Evolutionary conservation across 2,329 filamentous ascomycete species (phyloP), one percentile per base, ranked within the genome.

Genomic region (Pseudopithomyces maydicus): DNA sequence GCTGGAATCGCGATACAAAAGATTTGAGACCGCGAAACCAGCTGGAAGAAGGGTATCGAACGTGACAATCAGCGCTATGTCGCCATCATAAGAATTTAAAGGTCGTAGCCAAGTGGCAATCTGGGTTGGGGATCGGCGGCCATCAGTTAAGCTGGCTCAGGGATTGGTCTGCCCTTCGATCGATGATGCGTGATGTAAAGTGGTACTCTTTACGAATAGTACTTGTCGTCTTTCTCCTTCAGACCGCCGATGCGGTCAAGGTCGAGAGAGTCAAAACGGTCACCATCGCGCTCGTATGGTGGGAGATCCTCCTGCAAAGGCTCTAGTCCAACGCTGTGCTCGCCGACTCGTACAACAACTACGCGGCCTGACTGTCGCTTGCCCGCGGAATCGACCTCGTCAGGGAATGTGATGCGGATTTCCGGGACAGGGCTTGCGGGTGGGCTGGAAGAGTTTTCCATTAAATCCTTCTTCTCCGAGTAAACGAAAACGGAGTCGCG

Each of bases 391-490:
- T 97, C 93, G 67, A 96, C 89, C 81, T 98, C 95, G 69, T 96
- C 91, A 15, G 95, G 95, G 82, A 99, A 98, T 35, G 95, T 98
- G 77, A 99, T 97, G 78, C 93, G 92, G 71, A 99, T 99, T 80
- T 98, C 91, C 19, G 95, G 95, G 26, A 98, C 85, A 65, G 90
- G 89, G 77, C 86, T 91, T 68, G 89, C 81, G 20, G 93, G 90
- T 15, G 91, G 89, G 61, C 87, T 89, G 58, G 84, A 82, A 32
- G 90, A 90, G 77, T 90, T 90, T 63, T 88, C 84, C 65, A 94
- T 86, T 78, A 96, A 88, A 63, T 87, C 87, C 73, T 89, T 87
- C 78, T 95, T 92, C 76, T 91, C 88, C 69, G 90, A 87, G 74
- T 92, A 90, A 68, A 95, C 85, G 59, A 92, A 84, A 64, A 95